A percentile compares a stretch with the other conserved stretches of the same genome.
phyloP scores from a whole-genome alignment of 345 rosid species.

The Cardamine occulta region DNA sequence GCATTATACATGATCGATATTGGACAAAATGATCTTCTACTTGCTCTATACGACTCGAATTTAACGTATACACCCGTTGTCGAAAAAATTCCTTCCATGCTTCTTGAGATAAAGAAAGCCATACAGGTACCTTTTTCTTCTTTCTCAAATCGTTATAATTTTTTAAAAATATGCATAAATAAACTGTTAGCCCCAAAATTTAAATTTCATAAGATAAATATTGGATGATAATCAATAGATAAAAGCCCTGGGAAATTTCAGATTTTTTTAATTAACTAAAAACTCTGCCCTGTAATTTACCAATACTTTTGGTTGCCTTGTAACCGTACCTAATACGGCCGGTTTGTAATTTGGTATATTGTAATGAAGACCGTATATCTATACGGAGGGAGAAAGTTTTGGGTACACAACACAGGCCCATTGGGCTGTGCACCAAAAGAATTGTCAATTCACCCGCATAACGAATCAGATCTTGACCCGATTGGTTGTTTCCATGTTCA shows the following conservation, averaged over 20 bases:
- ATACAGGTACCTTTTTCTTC: constrained; percentile 44
- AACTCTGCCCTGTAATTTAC: neutral
- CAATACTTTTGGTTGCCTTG: neutral
- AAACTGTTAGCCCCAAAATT: neutral
- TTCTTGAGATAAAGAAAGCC: constrained; percentile 56
- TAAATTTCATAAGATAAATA: neutral
- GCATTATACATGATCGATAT: constrained; percentile 69
- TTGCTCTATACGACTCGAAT: constrained; percentile 38
- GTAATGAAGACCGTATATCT: constrained; percentile 47
- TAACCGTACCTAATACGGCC: neutral
- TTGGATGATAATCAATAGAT: neutral
- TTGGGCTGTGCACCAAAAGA: constrained; percentile 67
- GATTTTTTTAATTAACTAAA: neutral
- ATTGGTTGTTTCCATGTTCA: constrained; percentile 60
- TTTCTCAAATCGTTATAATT: neutral
- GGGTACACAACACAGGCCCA: constrained; percentile 77
- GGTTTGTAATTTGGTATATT: neutral
- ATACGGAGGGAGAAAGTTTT: constrained; percentile 68
- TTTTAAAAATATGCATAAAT: neutral
- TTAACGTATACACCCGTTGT: constrained; percentile 46
- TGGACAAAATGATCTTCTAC: constrained; percentile 69
- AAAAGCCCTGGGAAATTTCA: neutral
- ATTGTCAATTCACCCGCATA: constrained; percentile 47
- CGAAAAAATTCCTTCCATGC: constrained; percentile 53
- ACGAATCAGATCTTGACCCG: constrained; percentile 50